Evolutionary conservation across 148 eudicot genomes (phyloP).

Genomic region (Rhododendron vialii): DNA sequence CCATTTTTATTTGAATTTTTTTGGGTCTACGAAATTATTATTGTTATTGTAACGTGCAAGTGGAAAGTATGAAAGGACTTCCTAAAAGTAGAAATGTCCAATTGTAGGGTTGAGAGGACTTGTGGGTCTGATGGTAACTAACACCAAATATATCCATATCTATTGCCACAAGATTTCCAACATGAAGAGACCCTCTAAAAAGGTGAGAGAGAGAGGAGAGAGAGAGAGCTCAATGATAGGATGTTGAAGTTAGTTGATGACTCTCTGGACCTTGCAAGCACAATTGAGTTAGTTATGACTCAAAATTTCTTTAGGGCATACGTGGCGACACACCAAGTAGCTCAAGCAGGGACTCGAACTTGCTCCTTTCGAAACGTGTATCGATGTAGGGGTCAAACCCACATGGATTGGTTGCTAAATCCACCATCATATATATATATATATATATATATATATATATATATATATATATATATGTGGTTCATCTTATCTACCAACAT

Average conservation of each 20-base stretch:
- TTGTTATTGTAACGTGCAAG: background rate
- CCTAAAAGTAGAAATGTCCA: background rate
- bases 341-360: background rate
- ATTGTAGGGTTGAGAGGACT: background rate
- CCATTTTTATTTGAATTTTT: background rate
- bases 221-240: background rate
- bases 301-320: background rate
- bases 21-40: background rate
- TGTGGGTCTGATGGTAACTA: constrained; percentile 4
- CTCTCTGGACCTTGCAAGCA: background rate
- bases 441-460: too few species aligned
- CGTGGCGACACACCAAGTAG: background rate
- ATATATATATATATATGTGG: background rate
- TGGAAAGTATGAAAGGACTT: background rate
- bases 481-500: background rate
- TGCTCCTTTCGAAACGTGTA: background rate
- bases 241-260: background rate
- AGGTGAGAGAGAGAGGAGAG: background rate
- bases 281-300: background rate
- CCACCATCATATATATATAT: background rate
- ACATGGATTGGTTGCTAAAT: background rate
- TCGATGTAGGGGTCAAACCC: background rate
- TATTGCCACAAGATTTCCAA: background rate
- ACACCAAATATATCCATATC: background rate
- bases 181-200: background rate